Conservation (phyloP, 345 rosid species). For the Anacardium occidentale region DNA sequence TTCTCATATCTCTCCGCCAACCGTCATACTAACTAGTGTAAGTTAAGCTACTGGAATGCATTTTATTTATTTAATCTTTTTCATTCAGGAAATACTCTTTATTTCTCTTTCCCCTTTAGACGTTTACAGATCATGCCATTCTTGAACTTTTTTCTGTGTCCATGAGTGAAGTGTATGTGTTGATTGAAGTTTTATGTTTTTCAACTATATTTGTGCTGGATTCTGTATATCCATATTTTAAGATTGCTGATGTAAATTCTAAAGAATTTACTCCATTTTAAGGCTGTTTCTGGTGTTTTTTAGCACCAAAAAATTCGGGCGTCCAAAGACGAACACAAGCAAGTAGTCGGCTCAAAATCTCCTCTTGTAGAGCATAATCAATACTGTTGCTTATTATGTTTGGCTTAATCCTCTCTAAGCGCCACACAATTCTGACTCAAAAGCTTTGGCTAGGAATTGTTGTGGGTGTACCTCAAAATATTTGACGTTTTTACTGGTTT, state of each 20-base stretch:
- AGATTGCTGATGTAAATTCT: not conserved
- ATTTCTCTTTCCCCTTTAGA: not conserved
- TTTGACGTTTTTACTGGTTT: too few relatives aligned
- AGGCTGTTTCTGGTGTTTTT: not conserved
- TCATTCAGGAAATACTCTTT: not conserved
- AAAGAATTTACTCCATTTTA: not conserved
- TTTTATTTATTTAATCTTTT: not conserved
- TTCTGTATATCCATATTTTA: not conserved
- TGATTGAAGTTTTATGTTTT: not conserved
- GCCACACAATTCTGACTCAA: too few relatives aligned
- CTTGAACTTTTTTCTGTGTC: not conserved
- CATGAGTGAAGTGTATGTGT: not conserved
- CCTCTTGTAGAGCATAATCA: too few relatives aligned
- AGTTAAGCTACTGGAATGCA: constrained; percentile 2
- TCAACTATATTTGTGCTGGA: not conserved
- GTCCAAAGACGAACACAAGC: not conserved
- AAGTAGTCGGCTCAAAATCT: too few relatives aligned
- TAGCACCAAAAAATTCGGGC: not conserved
- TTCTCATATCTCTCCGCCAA: constrained; percentile 34
- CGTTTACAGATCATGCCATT: not conserved
- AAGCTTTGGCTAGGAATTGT: too few relatives aligned
- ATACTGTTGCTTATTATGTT: too few relatives aligned
- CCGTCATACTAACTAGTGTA: constrained; percentile 26
- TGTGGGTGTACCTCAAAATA: too few relatives aligned
- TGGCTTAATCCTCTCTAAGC: too few relatives aligned